A percentile compares a stretch with the other conserved stretches of the same genome.
phyloP scores from a whole-genome alignment of 345 rosid species.

The Microthlaspi erraticum region DNA sequence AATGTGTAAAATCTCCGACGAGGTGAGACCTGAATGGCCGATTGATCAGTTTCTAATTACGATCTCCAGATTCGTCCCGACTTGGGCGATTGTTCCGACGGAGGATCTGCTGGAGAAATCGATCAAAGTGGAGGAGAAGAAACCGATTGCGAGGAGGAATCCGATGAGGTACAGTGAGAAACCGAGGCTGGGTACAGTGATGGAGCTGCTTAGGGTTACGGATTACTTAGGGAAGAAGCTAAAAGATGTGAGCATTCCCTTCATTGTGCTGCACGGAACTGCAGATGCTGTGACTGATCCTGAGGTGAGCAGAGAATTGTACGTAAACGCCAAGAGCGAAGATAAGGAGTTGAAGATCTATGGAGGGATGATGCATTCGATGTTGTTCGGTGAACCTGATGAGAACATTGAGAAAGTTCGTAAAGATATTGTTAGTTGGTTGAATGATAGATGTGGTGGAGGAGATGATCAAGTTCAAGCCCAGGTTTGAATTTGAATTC shows the following conservation, averaged over 20 bases:
- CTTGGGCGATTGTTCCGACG: constrained; percentile 75
- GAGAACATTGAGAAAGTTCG: constrained; percentile 74
- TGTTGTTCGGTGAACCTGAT: constrained; percentile 86
- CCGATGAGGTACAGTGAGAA: constrained; percentile 74
- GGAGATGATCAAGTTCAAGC: constrained; percentile 7
- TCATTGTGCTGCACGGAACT: constrained; percentile 71
- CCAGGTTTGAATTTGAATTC: neutral
- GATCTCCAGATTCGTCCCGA: constrained; percentile 72
- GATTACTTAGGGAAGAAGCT: constrained; percentile 56
- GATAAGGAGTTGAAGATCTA: constrained; percentile 74
- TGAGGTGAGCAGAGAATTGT: constrained; percentile 64
- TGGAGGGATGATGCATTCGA: constrained; percentile 86
- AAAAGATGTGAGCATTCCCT: constrained; percentile 62
- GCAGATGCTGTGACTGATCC: constrained; percentile 85
- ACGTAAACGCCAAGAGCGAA: constrained; percentile 54
- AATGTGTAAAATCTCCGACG: constrained; percentile 85
- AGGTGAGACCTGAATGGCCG: constrained; percentile 80
- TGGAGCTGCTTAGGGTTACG: constrained; percentile 73
- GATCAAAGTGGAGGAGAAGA: constrained; percentile 68
- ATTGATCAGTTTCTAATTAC: constrained; percentile 58
- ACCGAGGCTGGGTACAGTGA: constrained; percentile 82
- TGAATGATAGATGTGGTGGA: constrained; percentile 60
- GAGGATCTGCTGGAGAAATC: constrained; percentile 65
- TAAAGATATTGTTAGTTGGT: constrained; percentile 64
- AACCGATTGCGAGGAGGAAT: constrained; percentile 57